A percentile compares a stretch with the other conserved stretches of the same genome.
These are phyloP conservation scores for Candida sithepensis DNA, from an alignment of 805 yeast genomes.

Conservation along the genomic window DNA sequence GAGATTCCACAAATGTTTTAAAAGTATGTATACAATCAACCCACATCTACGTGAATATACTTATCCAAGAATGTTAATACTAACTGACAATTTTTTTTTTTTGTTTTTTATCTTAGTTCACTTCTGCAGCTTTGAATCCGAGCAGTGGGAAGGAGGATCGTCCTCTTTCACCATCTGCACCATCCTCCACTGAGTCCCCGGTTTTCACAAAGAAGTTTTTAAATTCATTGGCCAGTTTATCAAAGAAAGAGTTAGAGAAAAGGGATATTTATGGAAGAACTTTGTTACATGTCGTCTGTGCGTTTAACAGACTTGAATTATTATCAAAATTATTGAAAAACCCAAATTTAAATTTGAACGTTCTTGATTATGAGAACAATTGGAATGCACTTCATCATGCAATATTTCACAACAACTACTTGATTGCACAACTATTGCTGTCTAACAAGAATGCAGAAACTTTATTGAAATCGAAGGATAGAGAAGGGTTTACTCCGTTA, in stretches of 20 bases:
- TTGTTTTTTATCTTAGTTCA: too few species aligned
- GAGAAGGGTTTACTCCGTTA: constrained; percentile 68
- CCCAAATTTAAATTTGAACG: constrained; percentile 41
- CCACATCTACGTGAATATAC: too few species aligned
- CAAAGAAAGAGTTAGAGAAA: constrained; percentile 37
- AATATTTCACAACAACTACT: constrained; percentile 51
- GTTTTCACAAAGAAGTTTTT: constrained; percentile 14
- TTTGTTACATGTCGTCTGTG: constrained; percentile 52
- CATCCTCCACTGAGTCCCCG: constrained; percentile 7
- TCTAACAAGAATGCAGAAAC: constrained; percentile 19
- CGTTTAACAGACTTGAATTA: constrained; percentile 45
- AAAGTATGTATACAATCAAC: constrained; percentile 21
- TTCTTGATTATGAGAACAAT: constrained; percentile 69
- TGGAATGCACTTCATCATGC: constrained; percentile 81
- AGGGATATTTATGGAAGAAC: constrained; percentile 71
- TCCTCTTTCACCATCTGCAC: constrained; percentile 6
- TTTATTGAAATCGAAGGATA: constrained; percentile 57
- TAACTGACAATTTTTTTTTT: too few species aligned
- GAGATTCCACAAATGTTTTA: constrained; percentile 18
- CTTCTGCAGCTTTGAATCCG: constrained; percentile 11
- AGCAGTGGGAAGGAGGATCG: constrained; percentile 9
- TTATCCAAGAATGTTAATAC: too few species aligned
- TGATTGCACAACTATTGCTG: constrained; percentile 47
- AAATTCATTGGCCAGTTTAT: constrained; percentile 23
- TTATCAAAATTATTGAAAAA: constrained; percentile 45